Conservation (phyloP, 176 grass and related monocot genomes). For the Canna indica region DNA sequence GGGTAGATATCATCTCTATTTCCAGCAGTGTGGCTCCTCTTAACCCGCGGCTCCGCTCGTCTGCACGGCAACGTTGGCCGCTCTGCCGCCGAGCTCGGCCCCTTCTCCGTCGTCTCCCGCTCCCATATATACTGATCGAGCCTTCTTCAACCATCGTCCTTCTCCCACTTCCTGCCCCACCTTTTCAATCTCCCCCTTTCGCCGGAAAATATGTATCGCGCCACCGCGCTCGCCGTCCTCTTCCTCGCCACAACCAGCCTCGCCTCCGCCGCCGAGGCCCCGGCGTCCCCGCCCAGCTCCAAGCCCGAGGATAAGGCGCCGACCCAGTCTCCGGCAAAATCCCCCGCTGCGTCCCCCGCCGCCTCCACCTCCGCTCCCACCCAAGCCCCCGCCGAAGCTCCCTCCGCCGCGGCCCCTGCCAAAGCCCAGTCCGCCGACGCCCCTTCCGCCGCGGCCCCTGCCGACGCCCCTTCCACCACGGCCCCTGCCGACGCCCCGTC, state of each 20-base stretch:
- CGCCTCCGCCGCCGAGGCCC: conserved; percentile 16
- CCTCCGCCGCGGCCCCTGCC: conserved; percentile 15
- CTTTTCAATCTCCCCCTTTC: background rate
- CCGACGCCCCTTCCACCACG: background rate
- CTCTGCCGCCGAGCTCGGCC: background rate
- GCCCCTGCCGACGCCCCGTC: background rate
- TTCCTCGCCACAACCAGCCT: conserved; percentile 7
- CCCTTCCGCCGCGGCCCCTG: background rate
- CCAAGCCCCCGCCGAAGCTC: conserved; percentile 27
- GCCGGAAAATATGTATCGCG: background rate
- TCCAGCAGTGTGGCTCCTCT: background rate
- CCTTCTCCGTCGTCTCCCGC: background rate
- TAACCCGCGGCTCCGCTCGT: background rate
- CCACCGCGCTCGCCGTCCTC: background rate
- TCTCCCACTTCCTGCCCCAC: background rate
- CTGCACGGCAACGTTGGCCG: background rate
- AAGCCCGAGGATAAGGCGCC: conserved; percentile 19
- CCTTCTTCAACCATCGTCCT: background rate
- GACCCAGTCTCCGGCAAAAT: conserved; percentile 31
- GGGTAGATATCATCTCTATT: no score
- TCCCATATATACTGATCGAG: background rate
- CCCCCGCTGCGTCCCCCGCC: conserved; percentile 36
- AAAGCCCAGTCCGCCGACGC: conserved; percentile 38
- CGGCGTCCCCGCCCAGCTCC: background rate
- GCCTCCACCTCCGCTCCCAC: conserved; percentile 30